These are phyloP conservation scores for Thecaphora thlaspeos DNA, from an alignment of 1,284 basidiomycete genomes.

Conservation along the genomic window DNA sequence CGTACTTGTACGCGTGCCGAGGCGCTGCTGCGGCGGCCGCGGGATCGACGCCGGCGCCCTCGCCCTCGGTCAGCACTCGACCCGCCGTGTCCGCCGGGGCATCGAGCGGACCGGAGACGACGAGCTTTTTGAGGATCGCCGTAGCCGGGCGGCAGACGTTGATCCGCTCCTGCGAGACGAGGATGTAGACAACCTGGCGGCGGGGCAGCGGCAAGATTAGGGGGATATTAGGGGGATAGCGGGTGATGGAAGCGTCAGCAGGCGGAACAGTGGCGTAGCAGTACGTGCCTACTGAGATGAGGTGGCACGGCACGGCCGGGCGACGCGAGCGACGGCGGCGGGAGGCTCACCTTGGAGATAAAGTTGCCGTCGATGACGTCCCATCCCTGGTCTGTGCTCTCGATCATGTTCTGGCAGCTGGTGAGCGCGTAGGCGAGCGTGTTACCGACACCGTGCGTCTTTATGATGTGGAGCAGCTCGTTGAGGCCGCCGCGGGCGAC, in stretches of 20 bases:
- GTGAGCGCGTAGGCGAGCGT: slow-evolving; percentile 81
- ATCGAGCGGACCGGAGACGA: slow-evolving; percentile 57
- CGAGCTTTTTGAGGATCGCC: slow-evolving; percentile 82
- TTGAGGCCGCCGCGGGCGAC: slow-evolving; percentile 69
- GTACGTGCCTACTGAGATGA: background rate
- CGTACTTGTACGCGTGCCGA: slow-evolving; percentile 30
- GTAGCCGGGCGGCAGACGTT: slow-evolving; percentile 96
- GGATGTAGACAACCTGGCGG: slow-evolving; percentile 69
- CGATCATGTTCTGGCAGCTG: slow-evolving; percentile 73
- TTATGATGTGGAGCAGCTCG: slow-evolving; percentile 41
- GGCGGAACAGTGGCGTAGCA: background rate
- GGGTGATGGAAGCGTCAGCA: background rate
- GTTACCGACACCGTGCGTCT: slow-evolving; percentile 68
- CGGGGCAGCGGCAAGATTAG: background rate
- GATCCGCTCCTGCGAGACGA: slow-evolving; percentile 63
- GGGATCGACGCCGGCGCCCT: background rate
- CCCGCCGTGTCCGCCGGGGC: slow-evolving; percentile 28
- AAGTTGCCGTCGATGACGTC: slow-evolving; percentile 69
- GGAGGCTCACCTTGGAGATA: slow-evolving; percentile 64
- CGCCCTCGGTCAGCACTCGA: slow-evolving; percentile 21
- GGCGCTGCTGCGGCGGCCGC: slow-evolving; percentile 1
- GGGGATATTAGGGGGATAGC: background rate
- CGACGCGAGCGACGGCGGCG: background rate
- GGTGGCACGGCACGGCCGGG: background rate
- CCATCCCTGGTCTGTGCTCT: slow-evolving; percentile 63